A percentile compares a stretch with the other conserved stretches of the same genome.
Evolutionary conservation across 225 moss, liverwort and hornwort genomes (phyloP).

Genomic region (Physcomitrellopsis africana): DNA sequence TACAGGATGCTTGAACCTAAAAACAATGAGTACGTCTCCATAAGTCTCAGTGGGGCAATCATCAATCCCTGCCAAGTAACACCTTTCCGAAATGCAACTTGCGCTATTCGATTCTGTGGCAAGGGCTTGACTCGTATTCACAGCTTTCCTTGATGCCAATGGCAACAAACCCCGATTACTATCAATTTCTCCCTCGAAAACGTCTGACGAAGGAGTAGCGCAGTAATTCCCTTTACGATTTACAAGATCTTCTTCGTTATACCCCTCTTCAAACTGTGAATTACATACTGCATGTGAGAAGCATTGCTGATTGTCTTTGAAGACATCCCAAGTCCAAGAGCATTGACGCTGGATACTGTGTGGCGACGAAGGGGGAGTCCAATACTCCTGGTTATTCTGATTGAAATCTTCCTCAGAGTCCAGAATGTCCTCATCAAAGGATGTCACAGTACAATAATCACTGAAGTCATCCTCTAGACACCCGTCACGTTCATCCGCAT

Average conservation of each 20-base stretch:
- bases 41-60: conserved; percentile 47
- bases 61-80: conserved; percentile 25
- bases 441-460: conserved; percentile 36
- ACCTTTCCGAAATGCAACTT: conserved; percentile 32
- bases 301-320: conserved; percentile 30
- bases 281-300: conserved; percentile 20
- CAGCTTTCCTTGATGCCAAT: conserved; percentile 36
- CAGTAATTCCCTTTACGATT: conserved; percentile 37
- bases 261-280: conserved; percentile 27
- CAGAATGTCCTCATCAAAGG: conserved; percentile 23
- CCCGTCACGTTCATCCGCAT: conserved; percentile 25
- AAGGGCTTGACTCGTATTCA: conserved; percentile 52
- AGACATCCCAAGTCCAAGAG: conserved; percentile 34
- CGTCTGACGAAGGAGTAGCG: conserved; percentile 23
- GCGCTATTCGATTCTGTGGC: conserved; percentile 36
- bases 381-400: conserved; percentile 44
- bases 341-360: conserved; percentile 31
- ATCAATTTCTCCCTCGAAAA: conserved; percentile 26
- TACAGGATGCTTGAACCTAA: conserved; percentile 76
- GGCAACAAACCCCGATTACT: conserved; percentile 39
- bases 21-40: conserved; percentile 70
- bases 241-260: conserved; percentile 19
- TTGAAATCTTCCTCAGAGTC: conserved; percentile 31
- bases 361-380: conserved; percentile 81
- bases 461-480: conserved; percentile 38